These are phyloP conservation scores for Paraurostyla sp. DNA, from an alignment of 73 alveolate species.

Conservation along the genomic window DNA sequence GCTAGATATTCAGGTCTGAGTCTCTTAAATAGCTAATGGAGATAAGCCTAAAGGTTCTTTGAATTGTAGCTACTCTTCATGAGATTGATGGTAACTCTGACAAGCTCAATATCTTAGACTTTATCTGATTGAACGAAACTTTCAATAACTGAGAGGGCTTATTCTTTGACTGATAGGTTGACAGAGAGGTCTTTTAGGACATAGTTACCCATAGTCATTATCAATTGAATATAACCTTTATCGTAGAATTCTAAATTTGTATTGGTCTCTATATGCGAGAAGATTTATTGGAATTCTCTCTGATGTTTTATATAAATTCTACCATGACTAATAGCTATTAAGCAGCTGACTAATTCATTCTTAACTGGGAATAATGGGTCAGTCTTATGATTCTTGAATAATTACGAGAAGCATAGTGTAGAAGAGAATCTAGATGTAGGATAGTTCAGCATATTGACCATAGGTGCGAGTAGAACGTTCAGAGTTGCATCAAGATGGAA, in stretches of 20 bases:
- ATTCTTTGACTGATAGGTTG: constrained; percentile 44
- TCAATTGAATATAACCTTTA: constrained; percentile 48
- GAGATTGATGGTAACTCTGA: constrained; percentile 68
- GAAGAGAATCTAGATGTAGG: constrained; percentile 48
- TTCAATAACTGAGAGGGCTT: constrained; percentile 58
- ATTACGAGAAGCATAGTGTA: background rate
- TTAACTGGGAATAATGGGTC: constrained; percentile 49
- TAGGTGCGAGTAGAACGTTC: background rate
- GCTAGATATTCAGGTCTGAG: constrained; percentile 51
- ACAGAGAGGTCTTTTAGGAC: constrained; percentile 56
- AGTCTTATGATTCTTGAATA: constrained; percentile 5
- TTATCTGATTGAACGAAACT: constrained; percentile 9
- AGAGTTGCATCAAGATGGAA: constrained; percentile 58
- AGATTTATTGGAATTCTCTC: constrained; percentile 54
- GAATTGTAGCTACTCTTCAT: constrained; percentile 64
- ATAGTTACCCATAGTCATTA: constrained; percentile 54
- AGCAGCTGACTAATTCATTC: constrained; percentile 15
- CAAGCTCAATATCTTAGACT: constrained; percentile 66
- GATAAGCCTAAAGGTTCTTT: background rate
- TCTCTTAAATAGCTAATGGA: constrained; percentile 13
- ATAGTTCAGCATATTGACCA: constrained; percentile 54
- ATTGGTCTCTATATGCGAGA: constrained; percentile 38
- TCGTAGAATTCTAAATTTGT: background rate
- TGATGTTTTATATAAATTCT: background rate
- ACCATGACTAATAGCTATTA: constrained; percentile 27